phyloP scores from a whole-genome alignment of 108 stramenopile genomes.

The Fistulifera pelliculosa region DNA sequence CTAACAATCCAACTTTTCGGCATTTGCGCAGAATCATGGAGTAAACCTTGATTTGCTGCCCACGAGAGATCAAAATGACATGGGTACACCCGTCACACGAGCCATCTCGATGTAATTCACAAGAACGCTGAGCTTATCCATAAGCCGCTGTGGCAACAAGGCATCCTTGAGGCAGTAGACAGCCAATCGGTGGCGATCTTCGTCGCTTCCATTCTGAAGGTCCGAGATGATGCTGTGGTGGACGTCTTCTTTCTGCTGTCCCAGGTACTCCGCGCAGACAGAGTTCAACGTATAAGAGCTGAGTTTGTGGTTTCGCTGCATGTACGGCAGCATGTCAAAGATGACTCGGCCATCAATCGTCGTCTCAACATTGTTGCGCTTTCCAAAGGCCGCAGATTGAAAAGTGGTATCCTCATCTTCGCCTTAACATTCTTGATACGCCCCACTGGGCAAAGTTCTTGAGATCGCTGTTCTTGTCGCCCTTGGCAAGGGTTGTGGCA shows the following conservation, averaged over 20 bases:
- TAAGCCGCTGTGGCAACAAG: slow-evolving; percentile 86
- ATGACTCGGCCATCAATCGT: slow-evolving; percentile 95
- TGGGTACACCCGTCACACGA: slow-evolving; percentile 97
- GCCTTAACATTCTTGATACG: slow-evolving; percentile 73
- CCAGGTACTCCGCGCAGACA: slow-evolving; percentile 95
- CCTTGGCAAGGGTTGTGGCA: slow-evolving; percentile 69
- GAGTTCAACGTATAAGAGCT: slow-evolving; percentile 94
- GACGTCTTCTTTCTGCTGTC: slow-evolving; percentile 99
- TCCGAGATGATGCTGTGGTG: slow-evolving; percentile 99
- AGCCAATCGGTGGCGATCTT: slow-evolving; percentile 94
- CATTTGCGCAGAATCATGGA: slow-evolving; percentile 97
- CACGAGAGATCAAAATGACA: slow-evolving; percentile 93
- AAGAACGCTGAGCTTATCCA: slow-evolving; percentile 96
- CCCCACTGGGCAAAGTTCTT: slow-evolving; percentile 82
- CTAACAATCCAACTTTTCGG: slow-evolving; percentile 76
- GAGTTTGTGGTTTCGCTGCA: slow-evolving; percentile 99
- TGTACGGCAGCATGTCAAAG: slow-evolving; percentile 98
- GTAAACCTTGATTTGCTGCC: slow-evolving; percentile 99
- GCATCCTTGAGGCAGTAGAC: slow-evolving; percentile 99
- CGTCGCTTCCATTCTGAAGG: slow-evolving; percentile 92
- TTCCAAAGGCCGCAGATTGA: slow-evolving; percentile 93
- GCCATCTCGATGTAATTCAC: slow-evolving; percentile 99
- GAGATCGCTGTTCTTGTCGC: slow-evolving; percentile 15
- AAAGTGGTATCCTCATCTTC: slow-evolving; percentile 94
- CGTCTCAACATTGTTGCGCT: slow-evolving; percentile 92